Conservation (phyloP, 495 filamentous ascomycete genomes). For the Penicillium roqueforti region DNA sequence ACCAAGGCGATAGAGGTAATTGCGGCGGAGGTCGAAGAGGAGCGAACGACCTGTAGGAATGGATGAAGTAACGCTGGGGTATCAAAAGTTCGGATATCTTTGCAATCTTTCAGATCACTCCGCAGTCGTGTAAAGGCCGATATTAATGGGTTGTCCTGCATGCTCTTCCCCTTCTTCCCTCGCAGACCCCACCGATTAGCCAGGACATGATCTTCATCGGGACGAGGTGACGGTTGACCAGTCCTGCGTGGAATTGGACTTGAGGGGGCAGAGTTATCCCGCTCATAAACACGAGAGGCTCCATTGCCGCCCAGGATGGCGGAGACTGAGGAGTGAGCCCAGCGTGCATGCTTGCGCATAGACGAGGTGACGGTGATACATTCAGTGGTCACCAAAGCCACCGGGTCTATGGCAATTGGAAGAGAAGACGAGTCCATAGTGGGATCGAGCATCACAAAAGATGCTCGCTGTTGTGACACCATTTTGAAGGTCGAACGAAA, state of each 20-base stretch:
- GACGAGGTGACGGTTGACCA: conserved; percentile 16
- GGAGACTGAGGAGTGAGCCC: conserved; percentile 93
- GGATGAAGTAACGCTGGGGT: conserved; percentile 86
- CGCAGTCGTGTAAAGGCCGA: conserved; percentile 87
- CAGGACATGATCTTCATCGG: conserved; percentile 50
- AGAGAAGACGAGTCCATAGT: conserved; percentile 34
- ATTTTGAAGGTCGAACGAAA: conserved; percentile 20
- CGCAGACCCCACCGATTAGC: conserved; percentile 80
- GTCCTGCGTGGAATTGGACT: conserved; percentile 38
- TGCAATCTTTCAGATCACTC: conserved; percentile 85
- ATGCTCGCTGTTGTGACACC: conserved; percentile 24
- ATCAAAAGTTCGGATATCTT: conserved; percentile 88
- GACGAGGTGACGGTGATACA: conserved; percentile 97
- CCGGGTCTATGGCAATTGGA: conserved; percentile 85
- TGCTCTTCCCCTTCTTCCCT: conserved; percentile 96
- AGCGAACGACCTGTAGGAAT: conserved; percentile 95
- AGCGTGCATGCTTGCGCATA: conserved; percentile 96
- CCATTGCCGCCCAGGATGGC: conserved; percentile 85
- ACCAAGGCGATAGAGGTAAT: conserved; percentile 93
- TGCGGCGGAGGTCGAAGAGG: conserved; percentile 90
- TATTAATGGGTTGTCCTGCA: conserved; percentile 98
- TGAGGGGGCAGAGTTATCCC: conserved; percentile 36
- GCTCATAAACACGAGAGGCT: conserved; percentile 46
- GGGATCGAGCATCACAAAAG: conserved; percentile 27
- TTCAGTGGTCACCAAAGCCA: conserved; percentile 95